These are phyloP conservation scores for Globisporangium barbulae DNA, from an alignment of 352 stramenopile species.

Conservation along the genomic window DNA sequence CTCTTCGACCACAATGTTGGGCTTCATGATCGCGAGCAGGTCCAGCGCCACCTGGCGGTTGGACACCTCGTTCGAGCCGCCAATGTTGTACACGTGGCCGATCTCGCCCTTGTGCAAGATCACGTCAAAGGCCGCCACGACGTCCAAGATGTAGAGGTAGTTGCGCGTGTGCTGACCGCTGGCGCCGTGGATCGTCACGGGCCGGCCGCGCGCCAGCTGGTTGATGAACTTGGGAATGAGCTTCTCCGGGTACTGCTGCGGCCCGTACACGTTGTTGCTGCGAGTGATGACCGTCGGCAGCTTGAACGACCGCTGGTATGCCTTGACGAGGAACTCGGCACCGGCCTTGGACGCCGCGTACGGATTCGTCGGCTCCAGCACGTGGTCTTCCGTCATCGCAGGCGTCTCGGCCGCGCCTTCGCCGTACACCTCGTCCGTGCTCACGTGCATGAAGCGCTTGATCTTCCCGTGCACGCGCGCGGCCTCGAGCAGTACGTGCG, in stretches of 20 bases:
- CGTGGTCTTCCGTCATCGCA: slow-evolving; percentile 94
- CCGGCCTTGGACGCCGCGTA: slow-evolving; percentile 98
- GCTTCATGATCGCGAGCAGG: slow-evolving; percentile 74
- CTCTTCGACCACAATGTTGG: slow-evolving; percentile 14
- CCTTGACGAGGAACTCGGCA: slow-evolving; percentile 98
- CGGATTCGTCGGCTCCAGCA: slow-evolving; percentile 95
- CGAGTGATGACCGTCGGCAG: slow-evolving; percentile 97
- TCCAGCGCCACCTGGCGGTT: slow-evolving; percentile 86
- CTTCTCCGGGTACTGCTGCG: slow-evolving; percentile 99
- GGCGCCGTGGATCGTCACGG: slow-evolving; percentile 93
- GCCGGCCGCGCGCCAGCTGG: slow-evolving; percentile 78
- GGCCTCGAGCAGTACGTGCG: slow-evolving; percentile 96
- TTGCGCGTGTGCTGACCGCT: slow-evolving; percentile 94
- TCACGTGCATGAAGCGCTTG: slow-evolving; percentile 96
- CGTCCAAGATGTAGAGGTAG: slow-evolving; percentile 97
- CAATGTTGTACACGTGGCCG: slow-evolving; percentile 98
- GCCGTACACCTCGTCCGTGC: slow-evolving; percentile 98
- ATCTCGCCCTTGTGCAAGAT: slow-evolving; percentile 93
- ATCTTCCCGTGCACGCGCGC: slow-evolving; percentile 88
- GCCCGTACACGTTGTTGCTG: slow-evolving; percentile 99
- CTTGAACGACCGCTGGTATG: slow-evolving; percentile 91
- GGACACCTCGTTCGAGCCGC: slow-evolving; percentile 65
- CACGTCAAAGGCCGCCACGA: slow-evolving; percentile 94
- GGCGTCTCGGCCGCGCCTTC: slow-evolving; percentile 89
- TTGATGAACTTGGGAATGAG: slow-evolving; percentile 91